Evolutionary conservation across 2,329 filamentous ascomycete genomes (phyloP).

Genomic region (Colletotrichum orchidophilum): DNA sequence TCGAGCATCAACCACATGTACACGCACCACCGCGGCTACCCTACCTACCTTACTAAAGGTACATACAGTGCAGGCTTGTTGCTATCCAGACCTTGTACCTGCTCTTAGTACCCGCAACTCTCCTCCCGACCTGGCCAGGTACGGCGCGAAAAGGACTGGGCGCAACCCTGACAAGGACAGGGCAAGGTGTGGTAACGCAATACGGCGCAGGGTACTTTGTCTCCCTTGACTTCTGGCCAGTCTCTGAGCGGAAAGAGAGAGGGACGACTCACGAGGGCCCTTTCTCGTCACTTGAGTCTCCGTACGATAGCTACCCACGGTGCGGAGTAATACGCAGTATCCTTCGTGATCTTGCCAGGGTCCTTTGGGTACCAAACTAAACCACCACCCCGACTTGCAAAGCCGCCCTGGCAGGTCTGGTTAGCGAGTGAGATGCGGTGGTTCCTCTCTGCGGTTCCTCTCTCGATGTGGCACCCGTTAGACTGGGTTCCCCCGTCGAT

Average conservation of each 20-base stretch:
- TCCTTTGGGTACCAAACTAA: constrained; percentile 1
- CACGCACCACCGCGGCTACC: background rate
- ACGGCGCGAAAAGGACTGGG: constrained; percentile 21
- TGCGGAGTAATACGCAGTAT: background rate
- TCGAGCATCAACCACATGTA: background rate
- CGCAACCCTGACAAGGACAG: constrained; percentile 22
- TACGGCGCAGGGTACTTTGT: constrained; percentile 15
- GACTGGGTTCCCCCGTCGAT: background rate
- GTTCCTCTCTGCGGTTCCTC: constrained; percentile 25
- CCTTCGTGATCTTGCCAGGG: background rate
- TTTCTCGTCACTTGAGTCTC: background rate
- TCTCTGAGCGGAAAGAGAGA: background rate
- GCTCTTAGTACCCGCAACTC: constrained; percentile 22
- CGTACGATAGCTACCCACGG: background rate
- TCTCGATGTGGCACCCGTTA: constrained; percentile 20
- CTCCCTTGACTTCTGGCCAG: background rate
- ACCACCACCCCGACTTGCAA: background rate
- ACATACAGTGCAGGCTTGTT: constrained; percentile 1
- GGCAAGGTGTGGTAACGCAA: constrained; percentile 17
- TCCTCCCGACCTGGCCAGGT: constrained; percentile 26
- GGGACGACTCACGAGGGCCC: too few species aligned
- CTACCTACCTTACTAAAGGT: constrained; percentile 2
- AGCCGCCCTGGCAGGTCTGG: background rate
- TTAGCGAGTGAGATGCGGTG: constrained; percentile 26
- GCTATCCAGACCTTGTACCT: constrained; percentile 11